These are phyloP conservation scores for Stachybotrys chartarum DNA, from an alignment of 2,329 filamentous ascomycete species.

Conservation along the genomic window DNA sequence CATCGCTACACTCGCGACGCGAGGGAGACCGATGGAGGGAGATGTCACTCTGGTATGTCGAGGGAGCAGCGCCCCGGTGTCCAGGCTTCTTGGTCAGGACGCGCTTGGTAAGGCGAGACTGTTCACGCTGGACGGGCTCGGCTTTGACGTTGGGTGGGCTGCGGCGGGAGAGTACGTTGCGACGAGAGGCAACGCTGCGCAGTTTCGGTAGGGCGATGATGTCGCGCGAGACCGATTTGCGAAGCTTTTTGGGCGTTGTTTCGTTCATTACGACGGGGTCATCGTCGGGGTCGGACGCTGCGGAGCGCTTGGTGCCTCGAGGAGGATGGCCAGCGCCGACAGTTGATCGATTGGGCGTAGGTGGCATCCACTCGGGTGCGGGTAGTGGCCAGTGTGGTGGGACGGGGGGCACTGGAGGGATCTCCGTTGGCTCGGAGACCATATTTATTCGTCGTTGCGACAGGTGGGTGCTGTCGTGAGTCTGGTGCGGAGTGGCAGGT, in stretches of 20 bases:
- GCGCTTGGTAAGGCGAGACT: constrained; percentile 19
- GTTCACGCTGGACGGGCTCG: constrained; percentile 4
- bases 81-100: constrained; percentile 3
- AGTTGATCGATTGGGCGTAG: constrained; percentile 21
- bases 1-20: constrained; percentile 9
- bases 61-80: neutral
- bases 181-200: constrained; percentile 18
- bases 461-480: constrained; percentile 1
- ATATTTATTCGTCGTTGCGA: neutral
- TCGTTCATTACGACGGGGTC: constrained; percentile 9
- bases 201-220: constrained; percentile 27
- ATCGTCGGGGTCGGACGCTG: constrained; percentile 27
- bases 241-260: constrained; percentile 35
- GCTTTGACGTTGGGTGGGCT: constrained; percentile 16
- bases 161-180: constrained; percentile 14
- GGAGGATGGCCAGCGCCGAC: constrained; percentile 22
- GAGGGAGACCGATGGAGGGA: constrained; percentile 4
- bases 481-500: constrained; percentile 4
- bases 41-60: neutral
- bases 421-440: constrained; percentile 7
- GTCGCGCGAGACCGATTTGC: constrained; percentile 41
- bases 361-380: constrained; percentile 4
- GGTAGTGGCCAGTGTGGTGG: constrained; percentile 20
- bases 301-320: constrained; percentile 44
- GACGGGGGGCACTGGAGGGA: constrained; percentile 10